Percentiles rank a stretch among this genome's conserved stretches.
These are phyloP conservation scores for Aureobasidium sp. DNA, from an alignment of 2,329 filamentous ascomycete genomes.

Conservation along the genomic window DNA sequence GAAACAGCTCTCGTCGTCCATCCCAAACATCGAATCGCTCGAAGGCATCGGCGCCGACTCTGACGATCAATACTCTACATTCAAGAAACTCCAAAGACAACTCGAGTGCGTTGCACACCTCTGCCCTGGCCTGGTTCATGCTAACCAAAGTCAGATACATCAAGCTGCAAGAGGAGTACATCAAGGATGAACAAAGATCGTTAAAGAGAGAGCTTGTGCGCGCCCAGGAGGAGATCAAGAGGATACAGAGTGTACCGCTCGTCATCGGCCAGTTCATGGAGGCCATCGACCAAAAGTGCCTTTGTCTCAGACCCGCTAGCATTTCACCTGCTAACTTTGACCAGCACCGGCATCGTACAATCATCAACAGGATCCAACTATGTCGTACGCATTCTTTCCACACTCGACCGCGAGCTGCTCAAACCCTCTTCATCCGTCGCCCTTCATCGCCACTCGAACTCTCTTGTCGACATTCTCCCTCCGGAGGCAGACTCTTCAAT, in stretches of 20 bases:
- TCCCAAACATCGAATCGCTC: conserved; percentile 83
- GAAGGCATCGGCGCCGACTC: conserved; percentile 76
- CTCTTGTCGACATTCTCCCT: conserved; percentile 96
- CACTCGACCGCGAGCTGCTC: conserved; percentile 93
- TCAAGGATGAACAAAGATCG: conserved; percentile 90
- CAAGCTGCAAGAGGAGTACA: conserved; percentile 98
- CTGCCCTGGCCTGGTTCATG: background rate
- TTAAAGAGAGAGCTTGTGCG: conserved; percentile 94
- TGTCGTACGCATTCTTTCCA: conserved; percentile 95
- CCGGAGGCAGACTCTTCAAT: conserved; percentile 98
- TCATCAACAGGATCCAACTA: conserved; percentile 98
- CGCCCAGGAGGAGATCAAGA: conserved; percentile 98
- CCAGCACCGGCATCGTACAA: conserved; percentile 92
- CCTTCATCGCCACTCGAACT: conserved; percentile 95
- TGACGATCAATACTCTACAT: conserved; percentile 85
- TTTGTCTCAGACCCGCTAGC: conserved; percentile 18
- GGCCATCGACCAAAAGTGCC: conserved; percentile 95
- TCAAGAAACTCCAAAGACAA: conserved; percentile 96
- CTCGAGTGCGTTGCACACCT: conserved; percentile 59
- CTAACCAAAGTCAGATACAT: conserved; percentile 41
- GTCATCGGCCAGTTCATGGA: conserved; percentile 99
- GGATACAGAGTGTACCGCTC: conserved; percentile 94
- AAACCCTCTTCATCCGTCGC: conserved; percentile 98
- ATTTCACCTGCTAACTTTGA: conserved; percentile 12
- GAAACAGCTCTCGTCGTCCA: conserved; percentile 68